Evolutionary conservation across 495 filamentous ascomycete genomes (phyloP), one percentile per base, ranked within the genome.

Genomic region (Neurospora terricola): DNA sequence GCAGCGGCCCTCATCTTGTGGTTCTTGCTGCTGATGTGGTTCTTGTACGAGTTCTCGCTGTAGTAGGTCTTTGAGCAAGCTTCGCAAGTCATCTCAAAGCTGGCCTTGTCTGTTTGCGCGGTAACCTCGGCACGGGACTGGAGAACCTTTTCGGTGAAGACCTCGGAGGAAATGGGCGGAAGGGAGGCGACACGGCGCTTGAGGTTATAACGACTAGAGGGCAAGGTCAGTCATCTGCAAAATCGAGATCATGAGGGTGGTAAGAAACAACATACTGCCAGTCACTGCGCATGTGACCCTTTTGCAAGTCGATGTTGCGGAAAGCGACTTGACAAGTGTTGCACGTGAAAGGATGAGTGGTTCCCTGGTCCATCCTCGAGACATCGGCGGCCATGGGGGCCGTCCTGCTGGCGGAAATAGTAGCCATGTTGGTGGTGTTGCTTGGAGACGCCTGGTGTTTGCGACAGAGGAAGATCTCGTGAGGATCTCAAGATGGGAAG

Each of bases 311-410:
- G 79, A 91, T 91, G 79, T 91, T 92, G 77, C 95, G 91, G 83
- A 98, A 98, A 38, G 96, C 96, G 73, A 99, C 94, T 76, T 97
- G 94, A 77, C 96, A 99, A 38, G 95, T 93, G 84, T 99, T 99
- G 88, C 96, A 99, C 62, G 96, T 97, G 81, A 93, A 98, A 2
- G 95, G 94, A 81, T 97, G 92, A 30, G 91, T 88, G 9, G 87
- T 78, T 38, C 81, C 71, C 30, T 80, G 73, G 43, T 86, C 84
- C 70, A 79, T 78, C 30, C 75, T 76, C 6, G 79, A 69, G 66
- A 76, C 71, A 21, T 76, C 75, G 42, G 78, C 74, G 66, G 77
- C 71, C 38, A 79, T 77, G 37, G 81, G 76, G 21, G 82, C 78
- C 23, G 79, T 73, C 70, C 84, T 78, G 76, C 74, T 85, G 16